Evolutionary conservation across 208 protist genomes (phyloP), one percentile per base, ranked within the genome.

Genomic region (Leishmania martiniquensis): DNA sequence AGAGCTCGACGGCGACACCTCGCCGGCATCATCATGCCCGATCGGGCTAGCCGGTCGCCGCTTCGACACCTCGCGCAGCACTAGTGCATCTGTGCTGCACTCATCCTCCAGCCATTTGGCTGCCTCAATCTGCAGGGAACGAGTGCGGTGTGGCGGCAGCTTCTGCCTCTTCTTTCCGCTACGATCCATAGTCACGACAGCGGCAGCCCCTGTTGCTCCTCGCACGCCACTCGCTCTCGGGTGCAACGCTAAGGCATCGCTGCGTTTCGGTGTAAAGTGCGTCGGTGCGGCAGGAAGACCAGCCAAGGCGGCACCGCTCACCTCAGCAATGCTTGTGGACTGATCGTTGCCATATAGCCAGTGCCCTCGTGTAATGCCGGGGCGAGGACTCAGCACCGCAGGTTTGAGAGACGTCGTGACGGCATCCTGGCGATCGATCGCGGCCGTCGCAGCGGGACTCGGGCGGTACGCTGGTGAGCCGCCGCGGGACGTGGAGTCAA

Each of bases 401-500:
- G 71, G 44, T 25, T 65, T 49, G 49, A 63, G 60, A 9, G 70
- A 55, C 34, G 47, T 70, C 34, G 44, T 22, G 4, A 65, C 39
- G 29, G 72, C 22, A 17, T 81, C 70, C n/a, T 63, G 60, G 7
- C 68, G 32, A 32, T 62, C 59, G 1, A 37, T 6, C 4, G 20
- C 37, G 20, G 51, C 45, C 13, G 39, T 1, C 1, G 47, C 55
- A 32, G 32, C 45, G 39, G 49, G 57, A 34, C n/a, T 59, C 4
- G 47, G 68, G 44, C 71, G 60, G 39, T 72, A 22, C 17, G 54
- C 55, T 4, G 70, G 25, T 5, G 54, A 60, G 54, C 78, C 66
- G 25, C 37, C 63, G n/a, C 29, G 65, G 32, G 77, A 82, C 17
- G 68, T 55, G 7, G 79, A 84, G 72, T 81, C 71, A 9, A 88